These are phyloP conservation scores for Irpex sp. DNA, from an alignment of 1,284 basidiomycete genomes.

Conservation along the genomic window DNA sequence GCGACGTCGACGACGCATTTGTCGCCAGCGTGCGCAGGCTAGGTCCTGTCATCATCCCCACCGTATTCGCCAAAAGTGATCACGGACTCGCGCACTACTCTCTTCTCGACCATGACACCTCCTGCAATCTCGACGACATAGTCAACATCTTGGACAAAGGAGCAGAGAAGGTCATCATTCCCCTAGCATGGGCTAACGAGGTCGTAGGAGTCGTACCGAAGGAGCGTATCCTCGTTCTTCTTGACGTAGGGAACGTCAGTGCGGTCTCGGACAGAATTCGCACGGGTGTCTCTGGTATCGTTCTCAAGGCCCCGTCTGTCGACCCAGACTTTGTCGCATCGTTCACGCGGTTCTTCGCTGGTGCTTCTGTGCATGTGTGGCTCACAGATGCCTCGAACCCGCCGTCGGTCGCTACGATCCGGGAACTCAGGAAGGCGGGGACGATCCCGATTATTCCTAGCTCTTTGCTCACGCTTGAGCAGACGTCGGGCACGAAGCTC, in stretches of 20 bases:
- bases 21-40: conserved; percentile 65
- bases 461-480: conserved; percentile 62
- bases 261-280: conserved; percentile 73
- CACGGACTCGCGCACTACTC: conserved; percentile 41
- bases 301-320: conserved; percentile 67
- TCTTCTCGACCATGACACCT: conserved; percentile 51
- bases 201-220: conserved; percentile 68
- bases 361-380: conserved; percentile 61
- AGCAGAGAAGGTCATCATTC: conserved; percentile 73
- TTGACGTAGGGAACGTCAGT: conserved; percentile 69
- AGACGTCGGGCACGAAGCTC: conserved; percentile 55
- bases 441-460: conserved; percentile 73
- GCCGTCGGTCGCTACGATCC: conserved; percentile 52
- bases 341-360: conserved; percentile 70
- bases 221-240: conserved; percentile 69
- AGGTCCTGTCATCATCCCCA: conserved; percentile 68
- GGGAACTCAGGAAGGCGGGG: conserved; percentile 54
- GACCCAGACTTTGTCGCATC: conserved; percentile 72
- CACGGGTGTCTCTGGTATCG: conserved; percentile 70
- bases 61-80: conserved; percentile 25
- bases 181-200: conserved; percentile 61
- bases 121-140: conserved; percentile 53
- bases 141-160: conserved; percentile 73
- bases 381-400: conserved; percentile 37
- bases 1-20: conserved; percentile 43